Evolutionary conservation across 345 rosid species (phyloP).

Genomic region (Heritiera fomes): DNA sequence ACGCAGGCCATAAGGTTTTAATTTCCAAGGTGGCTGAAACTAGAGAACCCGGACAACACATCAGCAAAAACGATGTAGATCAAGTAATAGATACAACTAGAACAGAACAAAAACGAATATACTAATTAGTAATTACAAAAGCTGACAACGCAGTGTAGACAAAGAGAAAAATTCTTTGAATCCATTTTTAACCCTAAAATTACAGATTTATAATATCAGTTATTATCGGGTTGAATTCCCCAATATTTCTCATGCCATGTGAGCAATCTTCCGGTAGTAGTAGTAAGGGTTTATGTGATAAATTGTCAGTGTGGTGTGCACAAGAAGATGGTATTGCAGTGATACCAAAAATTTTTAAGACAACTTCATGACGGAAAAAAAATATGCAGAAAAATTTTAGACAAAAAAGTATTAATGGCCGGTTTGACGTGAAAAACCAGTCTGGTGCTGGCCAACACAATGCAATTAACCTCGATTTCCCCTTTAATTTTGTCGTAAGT

Average conservation of each 20-base stretch:
- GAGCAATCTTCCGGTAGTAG: too few relatives aligned
- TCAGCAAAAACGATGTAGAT: neutral
- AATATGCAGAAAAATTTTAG: too few relatives aligned
- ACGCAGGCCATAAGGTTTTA: conserved; percentile 15
- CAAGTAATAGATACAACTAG: neutral
- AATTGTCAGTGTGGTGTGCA: too few relatives aligned
- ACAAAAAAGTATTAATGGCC: neutral
- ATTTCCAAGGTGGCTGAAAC: neutral
- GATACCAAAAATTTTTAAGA: too few relatives aligned
- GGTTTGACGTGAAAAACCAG: conserved; percentile 11
- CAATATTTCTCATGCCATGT: neutral
- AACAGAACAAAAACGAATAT: neutral
- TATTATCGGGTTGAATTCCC: neutral
- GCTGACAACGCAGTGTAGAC: neutral
- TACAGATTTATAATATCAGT: neutral
- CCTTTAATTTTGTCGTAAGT: conserved; percentile 28
- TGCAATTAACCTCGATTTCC: conserved; percentile 35
- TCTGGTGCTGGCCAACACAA: conserved; percentile 34
- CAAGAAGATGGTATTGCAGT: neutral
- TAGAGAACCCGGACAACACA: neutral
- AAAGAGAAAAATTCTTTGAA: neutral
- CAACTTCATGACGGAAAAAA: too few relatives aligned
- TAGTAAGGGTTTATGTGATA: neutral
- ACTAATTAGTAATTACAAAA: neutral
- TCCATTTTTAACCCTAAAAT: neutral